Percentiles rank a stretch among this genome's conserved stretches.
phyloP scores from a whole-genome alignment of 495 filamentous ascomycete genomes.

The Trichoderma virens region DNA sequence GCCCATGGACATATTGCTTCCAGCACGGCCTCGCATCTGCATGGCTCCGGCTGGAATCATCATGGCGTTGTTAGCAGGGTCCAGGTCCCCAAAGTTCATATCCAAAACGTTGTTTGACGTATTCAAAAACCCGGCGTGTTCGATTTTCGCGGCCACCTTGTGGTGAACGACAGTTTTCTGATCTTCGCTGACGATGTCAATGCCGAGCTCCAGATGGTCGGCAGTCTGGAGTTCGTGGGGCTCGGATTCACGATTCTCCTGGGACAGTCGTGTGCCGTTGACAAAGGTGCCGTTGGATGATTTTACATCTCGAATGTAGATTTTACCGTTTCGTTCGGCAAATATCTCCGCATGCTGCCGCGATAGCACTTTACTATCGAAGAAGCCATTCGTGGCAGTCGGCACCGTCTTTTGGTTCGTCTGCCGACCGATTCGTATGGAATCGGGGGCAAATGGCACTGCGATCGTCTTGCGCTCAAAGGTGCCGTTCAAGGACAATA shows the following conservation, averaged over 20 bases:
- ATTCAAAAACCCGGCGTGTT: constrained; percentile 76
- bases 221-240: constrained; percentile 82
- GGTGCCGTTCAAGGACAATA: constrained; percentile 84
- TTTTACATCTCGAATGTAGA: constrained; percentile 95
- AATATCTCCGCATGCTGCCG: constrained; percentile 94
- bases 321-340: constrained; percentile 81
- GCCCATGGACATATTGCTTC: constrained; percentile 61
- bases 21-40: constrained; percentile 54
- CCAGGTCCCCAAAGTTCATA: constrained; percentile 82
- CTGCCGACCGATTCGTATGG: constrained; percentile 86
- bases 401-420: constrained; percentile 94
- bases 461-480: constrained; percentile 95
- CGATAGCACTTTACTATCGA: constrained; percentile 95
- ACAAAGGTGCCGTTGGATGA: constrained; percentile 98
- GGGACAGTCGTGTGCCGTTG: constrained; percentile 82
- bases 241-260: constrained; percentile 90
- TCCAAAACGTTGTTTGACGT: constrained; percentile 66
- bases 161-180: constrained; percentile 97
- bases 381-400: constrained; percentile 83
- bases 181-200: constrained; percentile 97
- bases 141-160: constrained; percentile 93
- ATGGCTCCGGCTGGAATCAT: constrained; percentile 46
- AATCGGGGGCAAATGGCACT: constrained; percentile 82
- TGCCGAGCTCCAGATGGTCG: constrained; percentile 87
- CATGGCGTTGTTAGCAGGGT: constrained; percentile 63